Evolutionary conservation across 176 grass and related monocot species (phyloP), one percentile per base, ranked within the genome.

Genomic region (Cymbopogon citratus): DNA sequence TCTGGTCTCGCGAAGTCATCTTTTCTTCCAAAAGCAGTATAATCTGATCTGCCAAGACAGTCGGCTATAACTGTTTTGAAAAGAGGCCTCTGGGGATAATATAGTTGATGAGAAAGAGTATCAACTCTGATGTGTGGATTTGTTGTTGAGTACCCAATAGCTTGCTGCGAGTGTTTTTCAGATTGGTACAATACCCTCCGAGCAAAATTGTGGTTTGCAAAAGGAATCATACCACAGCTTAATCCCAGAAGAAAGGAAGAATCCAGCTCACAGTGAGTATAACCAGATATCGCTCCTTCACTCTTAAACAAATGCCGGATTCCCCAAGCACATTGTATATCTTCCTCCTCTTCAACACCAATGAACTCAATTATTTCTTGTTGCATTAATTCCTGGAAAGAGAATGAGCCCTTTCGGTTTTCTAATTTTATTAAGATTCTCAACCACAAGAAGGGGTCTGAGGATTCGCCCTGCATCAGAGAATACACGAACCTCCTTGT

Each of bases 171-270:
- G 63, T 98, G 95, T 71, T 98, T 98, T 75, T 98, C 95, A 10
- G 92, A 83, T 71, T 98, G 90, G 77, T 93, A 98, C 28, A 98
- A 72, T 51, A 98, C 95, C 59, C 92, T 93, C 49, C 92, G 71
- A 3, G 95, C 92, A 82, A 98, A 98, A 85, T 98, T 98, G 69
- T 98, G 95, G 77, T 95, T 98, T 56, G 92, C 92, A 82, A 93
- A 98, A 74, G 95, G 95, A 35, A 95, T 93, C 57, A 98, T 79
- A 65, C 92, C 77, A 19, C 95, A 98, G 75, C 95, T 98, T 85
- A 98, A 81, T 40, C 92, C 95, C 69, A 98, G 65, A 29, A 98
- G 81, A 83, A 98, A 98, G 34, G 95, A 98, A 14, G 52, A 63
- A 79, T 98, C 92, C 63, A 98, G 85, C 49, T 98, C 95, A 80